Conservation (phyloP, 495 filamentous ascomycete species). For the Podospora australis region DNA sequence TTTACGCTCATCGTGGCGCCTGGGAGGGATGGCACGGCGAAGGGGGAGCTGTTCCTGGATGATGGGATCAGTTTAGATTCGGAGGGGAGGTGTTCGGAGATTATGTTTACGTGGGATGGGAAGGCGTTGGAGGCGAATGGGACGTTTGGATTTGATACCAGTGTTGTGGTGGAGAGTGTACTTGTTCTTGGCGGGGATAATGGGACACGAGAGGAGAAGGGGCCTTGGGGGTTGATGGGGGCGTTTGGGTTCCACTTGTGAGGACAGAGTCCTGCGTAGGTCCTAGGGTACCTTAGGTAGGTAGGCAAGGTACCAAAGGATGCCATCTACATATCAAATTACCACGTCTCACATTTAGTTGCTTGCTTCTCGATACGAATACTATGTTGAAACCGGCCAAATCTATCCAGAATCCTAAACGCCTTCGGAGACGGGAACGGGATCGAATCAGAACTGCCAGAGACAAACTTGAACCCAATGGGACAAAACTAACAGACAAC, state of each 20-base stretch:
- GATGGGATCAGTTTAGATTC: slow-evolving; percentile 47
- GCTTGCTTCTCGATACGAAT: too few species aligned
- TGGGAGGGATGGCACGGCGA: slow-evolving; percentile 33
- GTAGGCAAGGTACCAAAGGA: too few species aligned
- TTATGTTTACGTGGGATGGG: slow-evolving; percentile 48
- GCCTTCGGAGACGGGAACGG: too few species aligned
- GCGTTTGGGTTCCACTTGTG: slow-evolving; percentile 1
- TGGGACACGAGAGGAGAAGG: slow-evolving; percentile 7
- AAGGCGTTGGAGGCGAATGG: slow-evolving; percentile 43
- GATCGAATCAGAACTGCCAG: too few species aligned
- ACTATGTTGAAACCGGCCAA: too few species aligned
- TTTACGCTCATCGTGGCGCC: slow-evolving; percentile 70
- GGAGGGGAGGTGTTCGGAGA: slow-evolving; percentile 31
- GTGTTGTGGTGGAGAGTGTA: slow-evolving; percentile 48
- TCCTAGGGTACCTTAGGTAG: too few species aligned
- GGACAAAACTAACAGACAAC: too few species aligned
- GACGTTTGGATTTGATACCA: slow-evolving; percentile 44
- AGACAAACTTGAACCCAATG: too few species aligned
- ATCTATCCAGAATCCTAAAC: too few species aligned
- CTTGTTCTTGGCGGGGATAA: slow-evolving; percentile 43
- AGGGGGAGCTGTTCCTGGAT: slow-evolving; percentile 51
- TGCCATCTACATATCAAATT: too few species aligned
- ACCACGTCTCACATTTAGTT: too few species aligned
- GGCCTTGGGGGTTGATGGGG: slow-evolving; percentile 17
- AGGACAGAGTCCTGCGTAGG: too few species aligned